These are phyloP conservation scores for Borovskyia barvae DNA, from an alignment of 208 protist genomes.

Conservation along the genomic window DNA sequence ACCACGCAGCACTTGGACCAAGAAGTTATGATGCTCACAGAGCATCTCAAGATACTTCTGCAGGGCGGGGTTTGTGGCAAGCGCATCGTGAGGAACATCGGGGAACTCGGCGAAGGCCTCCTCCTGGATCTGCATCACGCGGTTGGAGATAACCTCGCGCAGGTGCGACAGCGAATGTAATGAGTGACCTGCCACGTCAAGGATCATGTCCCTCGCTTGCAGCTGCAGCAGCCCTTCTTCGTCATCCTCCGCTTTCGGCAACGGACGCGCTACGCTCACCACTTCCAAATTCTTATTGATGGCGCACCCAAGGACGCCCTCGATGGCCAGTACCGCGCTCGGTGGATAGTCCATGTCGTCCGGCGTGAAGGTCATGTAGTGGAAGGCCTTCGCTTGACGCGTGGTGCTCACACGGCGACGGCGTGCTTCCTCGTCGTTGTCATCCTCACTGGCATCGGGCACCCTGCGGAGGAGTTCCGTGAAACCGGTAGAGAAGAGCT, in stretches of 20 bases:
- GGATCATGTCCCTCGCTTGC: slow-evolving; percentile 87
- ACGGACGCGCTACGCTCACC: slow-evolving; percentile 62
- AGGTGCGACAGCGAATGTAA: slow-evolving; percentile 86
- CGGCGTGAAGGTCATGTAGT: slow-evolving; percentile 86
- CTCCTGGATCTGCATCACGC: slow-evolving; percentile 79
- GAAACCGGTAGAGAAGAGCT: slow-evolving; percentile 51
- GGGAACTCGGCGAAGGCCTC: slow-evolving; percentile 80
- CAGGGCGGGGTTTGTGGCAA: slow-evolving; percentile 69
- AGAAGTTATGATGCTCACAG: slow-evolving; percentile 89
- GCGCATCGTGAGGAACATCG: slow-evolving; percentile 49
- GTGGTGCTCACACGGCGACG: slow-evolving; percentile 43
- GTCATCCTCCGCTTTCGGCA: slow-evolving; percentile 66
- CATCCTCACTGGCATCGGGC: slow-evolving; percentile 16
- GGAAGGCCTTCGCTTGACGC: slow-evolving; percentile 72
- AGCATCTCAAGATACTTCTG: slow-evolving; percentile 86
- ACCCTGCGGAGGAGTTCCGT: slow-evolving; percentile 38
- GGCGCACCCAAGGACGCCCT: slow-evolving; percentile 79
- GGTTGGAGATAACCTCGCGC: slow-evolving; percentile 74
- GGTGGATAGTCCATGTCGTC: slow-evolving; percentile 86
- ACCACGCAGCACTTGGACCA: slow-evolving; percentile 82
- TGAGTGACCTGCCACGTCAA: slow-evolving; percentile 77
- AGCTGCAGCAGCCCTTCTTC: slow-evolving; percentile 76
- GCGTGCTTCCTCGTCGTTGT: slow-evolving; percentile 37
- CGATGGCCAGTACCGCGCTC: slow-evolving; percentile 68
- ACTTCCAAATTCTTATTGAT: slow-evolving; percentile 90